Base-by-base conservation (phyloP, 176 grass and related monocot genomes). In the Stipa capillata region DNA sequence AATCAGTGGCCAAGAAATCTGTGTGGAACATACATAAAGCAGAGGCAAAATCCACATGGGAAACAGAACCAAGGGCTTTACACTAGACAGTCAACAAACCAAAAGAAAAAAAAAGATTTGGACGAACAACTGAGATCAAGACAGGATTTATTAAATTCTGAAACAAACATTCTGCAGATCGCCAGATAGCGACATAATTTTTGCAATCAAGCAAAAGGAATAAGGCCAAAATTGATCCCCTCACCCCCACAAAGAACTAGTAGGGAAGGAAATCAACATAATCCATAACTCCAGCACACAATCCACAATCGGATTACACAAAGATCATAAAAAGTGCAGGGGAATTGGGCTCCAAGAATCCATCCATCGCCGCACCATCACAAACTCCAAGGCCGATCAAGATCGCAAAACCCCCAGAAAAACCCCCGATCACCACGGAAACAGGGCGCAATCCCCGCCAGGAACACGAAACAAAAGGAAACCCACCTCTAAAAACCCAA, bases 361-460 rank as follows among this genome's bases (percentile, higher is more conserved):
- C 18, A 63, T 20, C 35, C 52, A 8, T 44, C n/a, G 27, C 32
- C 6, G 27, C 16, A 5, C 15, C 60, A 12, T 17, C 51, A 67
- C 69, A 25, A 13, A 28, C 54, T 32, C 37, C 64, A 25, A 24
- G 21, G 10, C 53, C 1, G 50, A 52, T 65, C 35, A 53, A 73
- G 83, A 62, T 15, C 16, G 17, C 77, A 74, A 89, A 89, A 83
- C 79, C 90, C 87, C 84, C 45, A 39, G 35, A 85, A 91, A 83
- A 82, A 14, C 76, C 67, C 63, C 48, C 37, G 80, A 95, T 89
- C 85, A 92, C 77, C 80, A 62, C 68, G 17, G 48, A 65, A 47
- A 8, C 55, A 64, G 11, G 65, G 20, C 70, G 28, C 70, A 71
- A 55, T 71, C 77, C 77, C 44, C 54, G 3, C 17, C 37, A 72